Evolutionary conservation across 2,329 filamentous ascomycete species (phyloP), one percentile per base, ranked within the genome.

Genomic region (Aotearoamyces nothofagi): DNA sequence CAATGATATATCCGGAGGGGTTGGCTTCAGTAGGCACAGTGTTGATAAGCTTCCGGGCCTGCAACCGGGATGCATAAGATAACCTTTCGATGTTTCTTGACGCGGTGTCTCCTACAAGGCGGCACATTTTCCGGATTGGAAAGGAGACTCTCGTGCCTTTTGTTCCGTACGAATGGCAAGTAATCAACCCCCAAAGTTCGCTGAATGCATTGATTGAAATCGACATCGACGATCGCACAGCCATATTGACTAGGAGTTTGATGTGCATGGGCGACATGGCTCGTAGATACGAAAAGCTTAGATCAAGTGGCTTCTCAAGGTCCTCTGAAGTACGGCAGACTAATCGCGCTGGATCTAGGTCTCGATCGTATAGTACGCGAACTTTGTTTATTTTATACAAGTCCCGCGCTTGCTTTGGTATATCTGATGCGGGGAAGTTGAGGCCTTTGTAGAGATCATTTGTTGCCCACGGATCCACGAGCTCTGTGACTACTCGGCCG

Each of bases 191-290:
- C 86, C 84, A 93, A 0, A 93, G 56, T 41, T 92, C 78, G 40
- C 69, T 64, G 42, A 92, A 90, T 0, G 80, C 80, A 38, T 83
- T 90, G 45, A 93, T 80, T 1, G 83, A 92, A 35, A 93, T 84
- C 0, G 83, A 92, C 83, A 93, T 93, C 38, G 82, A 92, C 0
- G 82, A 82, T n/a, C 83, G 72, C 1, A 92, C 83, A 5, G 75
- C 77, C 84, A 93, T 93, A 46, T 93, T 84, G 5, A 58, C 66
- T 3, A 93, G 60, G 42, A 92, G 93, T 45, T 92, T 92, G 31
- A 92, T 52, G 45, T 90, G 82, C 23, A 92, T 86, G 0, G 84
- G 83, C 1, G 82, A 92, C 70, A 92, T 92, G 37, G 86, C 83
- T 30, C 84, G 71, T 2, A 92, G 64, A 45, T 92, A 90, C 0